Evolutionary conservation across 2,329 filamentous ascomycete genomes (phyloP).

Genomic region (Dactylellina cionopaga): DNA sequence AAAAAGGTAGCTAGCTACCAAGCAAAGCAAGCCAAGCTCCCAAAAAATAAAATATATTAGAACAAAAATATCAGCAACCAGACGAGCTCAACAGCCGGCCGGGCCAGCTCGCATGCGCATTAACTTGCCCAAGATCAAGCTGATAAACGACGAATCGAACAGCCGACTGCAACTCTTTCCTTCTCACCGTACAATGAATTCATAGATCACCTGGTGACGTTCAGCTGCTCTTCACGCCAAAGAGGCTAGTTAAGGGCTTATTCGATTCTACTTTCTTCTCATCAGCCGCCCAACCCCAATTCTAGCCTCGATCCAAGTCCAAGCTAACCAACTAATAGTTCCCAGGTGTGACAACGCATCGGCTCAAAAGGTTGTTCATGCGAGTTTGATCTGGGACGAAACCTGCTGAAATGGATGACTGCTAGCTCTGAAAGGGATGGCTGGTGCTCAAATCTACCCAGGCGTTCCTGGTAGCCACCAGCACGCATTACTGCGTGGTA

Average conservation of each 20-base stretch:
- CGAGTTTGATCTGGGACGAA: conserved; percentile 47
- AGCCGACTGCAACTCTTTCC: too few species aligned
- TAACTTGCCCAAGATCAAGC: conserved; percentile 43
- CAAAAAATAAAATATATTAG: background rate
- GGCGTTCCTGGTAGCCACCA: background rate
- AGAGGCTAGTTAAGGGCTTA: conserved; percentile 18
- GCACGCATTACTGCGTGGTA: background rate
- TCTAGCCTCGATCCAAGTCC: conserved; percentile 6
- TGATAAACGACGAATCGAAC: background rate
- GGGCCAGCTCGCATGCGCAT: conserved; percentile 31
- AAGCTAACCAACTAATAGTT: conserved; percentile 5
- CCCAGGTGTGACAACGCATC: conserved; percentile 36
- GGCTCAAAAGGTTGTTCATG: conserved; percentile 34
- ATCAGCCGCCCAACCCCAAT: conserved; percentile 10
- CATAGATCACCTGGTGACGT: conserved; percentile 40
- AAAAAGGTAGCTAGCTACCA: background rate
- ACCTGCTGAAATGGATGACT: too few species aligned
- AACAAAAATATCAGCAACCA: background rate
- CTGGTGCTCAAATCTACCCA: conserved; percentile 34
- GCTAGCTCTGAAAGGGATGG: too few species aligned
- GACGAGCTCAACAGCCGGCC: conserved; percentile 23
- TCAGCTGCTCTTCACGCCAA: conserved; percentile 31
- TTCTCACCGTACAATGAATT: conserved; percentile 23
- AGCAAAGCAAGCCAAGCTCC: background rate
- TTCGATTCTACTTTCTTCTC: background rate